A percentile compares a stretch with the other conserved stretches of the same genome.
These are phyloP conservation scores for Ustilago shanxiensis DNA, from an alignment of 1,284 basidiomycete genomes.

Conservation along the genomic window DNA sequence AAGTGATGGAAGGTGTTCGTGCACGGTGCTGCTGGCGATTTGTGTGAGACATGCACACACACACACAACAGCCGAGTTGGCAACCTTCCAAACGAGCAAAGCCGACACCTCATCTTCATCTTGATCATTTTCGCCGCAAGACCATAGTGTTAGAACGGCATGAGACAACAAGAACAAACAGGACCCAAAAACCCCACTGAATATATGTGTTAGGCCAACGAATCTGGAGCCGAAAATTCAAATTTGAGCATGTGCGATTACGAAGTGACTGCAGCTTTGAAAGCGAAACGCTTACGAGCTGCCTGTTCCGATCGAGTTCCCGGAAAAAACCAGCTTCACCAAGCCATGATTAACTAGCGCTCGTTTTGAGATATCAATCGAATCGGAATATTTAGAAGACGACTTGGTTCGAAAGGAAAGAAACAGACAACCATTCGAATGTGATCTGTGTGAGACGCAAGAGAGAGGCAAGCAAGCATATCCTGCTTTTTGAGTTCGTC, in stretches of 20 bases:
- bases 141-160: slow-evolving; percentile 12
- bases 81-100: not conserved
- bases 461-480: no score
- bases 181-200: no score
- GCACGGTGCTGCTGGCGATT: not conserved
- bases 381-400: no score
- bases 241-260: slow-evolving; percentile 14
- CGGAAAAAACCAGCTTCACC: no score
- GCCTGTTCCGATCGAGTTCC: no score
- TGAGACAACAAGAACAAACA: no score
- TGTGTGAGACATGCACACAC: slow-evolving; percentile 1
- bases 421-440: not conserved
- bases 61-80: not conserved
- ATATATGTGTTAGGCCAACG: no score
- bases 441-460: no score
- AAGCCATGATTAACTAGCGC: no score
- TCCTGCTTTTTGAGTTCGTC: no score
- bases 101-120: slow-evolving; percentile 18
- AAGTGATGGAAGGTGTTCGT: not conserved
- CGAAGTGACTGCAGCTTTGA: slow-evolving; percentile 11
- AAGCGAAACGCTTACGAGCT: not conserved
- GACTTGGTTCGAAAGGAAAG: not conserved
- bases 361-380: no score
- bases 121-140: not conserved
- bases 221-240: no score